Evolutionary conservation across 331 rosid species (phyloP).

Genomic region (Prunus yedoensis): DNA sequence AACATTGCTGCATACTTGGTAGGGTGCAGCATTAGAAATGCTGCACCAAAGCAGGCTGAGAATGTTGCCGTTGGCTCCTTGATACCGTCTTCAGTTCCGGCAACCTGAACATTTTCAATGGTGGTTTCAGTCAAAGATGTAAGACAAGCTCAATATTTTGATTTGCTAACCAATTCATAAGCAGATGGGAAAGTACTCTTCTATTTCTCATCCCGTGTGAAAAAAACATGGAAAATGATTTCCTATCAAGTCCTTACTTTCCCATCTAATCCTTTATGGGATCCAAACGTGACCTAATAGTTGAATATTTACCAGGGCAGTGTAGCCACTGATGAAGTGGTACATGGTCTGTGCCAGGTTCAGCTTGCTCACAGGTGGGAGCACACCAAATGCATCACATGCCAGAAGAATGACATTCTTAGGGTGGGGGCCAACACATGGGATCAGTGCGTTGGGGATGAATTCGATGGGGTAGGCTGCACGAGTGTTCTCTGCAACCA

Average conservation of each 20-base stretch:
- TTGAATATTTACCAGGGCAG: constrained; percentile 59
- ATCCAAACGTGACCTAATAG: no score
- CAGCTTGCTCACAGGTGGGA: constrained; percentile 90
- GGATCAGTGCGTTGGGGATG: constrained; percentile 80
- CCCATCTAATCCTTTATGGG: no score
- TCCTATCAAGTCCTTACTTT: no score
- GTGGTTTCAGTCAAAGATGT: background rate
- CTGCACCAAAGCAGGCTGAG: constrained; percentile 97
- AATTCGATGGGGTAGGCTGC: constrained; percentile 86
- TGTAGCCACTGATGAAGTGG: constrained; percentile 94
- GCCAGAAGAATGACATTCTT: constrained; percentile 87
- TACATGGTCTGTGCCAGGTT: constrained; percentile 90
- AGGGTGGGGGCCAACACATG: constrained; percentile 94
- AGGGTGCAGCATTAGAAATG: constrained; percentile 89
- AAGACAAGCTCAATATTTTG: background rate
- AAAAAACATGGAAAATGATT: no score
- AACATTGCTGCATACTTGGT: constrained; percentile 93
- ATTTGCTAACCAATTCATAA: background rate
- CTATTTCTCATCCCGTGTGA: no score
- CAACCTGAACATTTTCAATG: constrained; percentile 43
- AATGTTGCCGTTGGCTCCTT: constrained; percentile 95
- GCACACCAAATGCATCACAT: constrained; percentile 91
- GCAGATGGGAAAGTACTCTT: no score
- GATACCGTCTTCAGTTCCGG: constrained; percentile 94
- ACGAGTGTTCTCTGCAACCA: constrained; percentile 72